Percentiles rank a stretch among this genome's conserved stretches.
Conservation (phyloP, 1,284 basidiomycete genomes). For the Ceratobasidium sp. region DNA sequence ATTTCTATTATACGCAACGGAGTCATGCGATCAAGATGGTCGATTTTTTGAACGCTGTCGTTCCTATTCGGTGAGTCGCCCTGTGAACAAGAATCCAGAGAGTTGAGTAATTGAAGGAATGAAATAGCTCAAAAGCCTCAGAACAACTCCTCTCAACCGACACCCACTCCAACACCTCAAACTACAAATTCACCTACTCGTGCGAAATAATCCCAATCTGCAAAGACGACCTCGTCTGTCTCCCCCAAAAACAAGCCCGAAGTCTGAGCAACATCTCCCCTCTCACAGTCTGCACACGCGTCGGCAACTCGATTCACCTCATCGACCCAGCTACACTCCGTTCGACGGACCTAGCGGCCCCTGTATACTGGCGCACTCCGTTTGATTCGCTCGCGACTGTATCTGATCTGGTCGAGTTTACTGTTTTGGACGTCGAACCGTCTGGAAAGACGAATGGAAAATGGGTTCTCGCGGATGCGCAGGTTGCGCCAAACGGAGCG, state of each 20-base stretch:
- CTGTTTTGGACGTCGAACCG: conserved; percentile 94
- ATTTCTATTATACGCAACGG: conserved; percentile 94
- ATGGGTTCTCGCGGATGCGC: conserved; percentile 91
- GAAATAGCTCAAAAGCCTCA: conserved; percentile 83
- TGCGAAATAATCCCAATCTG: conserved; percentile 97
- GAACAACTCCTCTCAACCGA: conserved; percentile 95
- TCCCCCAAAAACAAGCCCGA: conserved; percentile 86
- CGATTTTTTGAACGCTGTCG: conserved; percentile 92
- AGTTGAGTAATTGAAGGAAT: not conserved
- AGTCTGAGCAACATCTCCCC: conserved; percentile 89
- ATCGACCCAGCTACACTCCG: conserved; percentile 91
- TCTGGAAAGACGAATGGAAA: conserved; percentile 78
- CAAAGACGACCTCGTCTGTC: conserved; percentile 96
- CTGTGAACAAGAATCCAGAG: not conserved
- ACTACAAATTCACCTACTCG: conserved; percentile 98
- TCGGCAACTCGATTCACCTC: conserved; percentile 92
- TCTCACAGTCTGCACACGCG: conserved; percentile 87
- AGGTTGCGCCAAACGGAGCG: conserved; percentile 89
- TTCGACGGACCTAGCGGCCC: conserved; percentile 81
- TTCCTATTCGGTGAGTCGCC: conserved; percentile 85
- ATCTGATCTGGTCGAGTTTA: conserved; percentile 93
- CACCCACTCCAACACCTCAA: conserved; percentile 91
- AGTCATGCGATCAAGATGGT: conserved; percentile 97
- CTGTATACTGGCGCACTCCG: conserved; percentile 92
- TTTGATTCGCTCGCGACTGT: conserved; percentile 87